Evolutionary conservation across 371 early-diverging fungal genomes (phyloP).

Genomic region (Mucor ambiguus): DNA sequence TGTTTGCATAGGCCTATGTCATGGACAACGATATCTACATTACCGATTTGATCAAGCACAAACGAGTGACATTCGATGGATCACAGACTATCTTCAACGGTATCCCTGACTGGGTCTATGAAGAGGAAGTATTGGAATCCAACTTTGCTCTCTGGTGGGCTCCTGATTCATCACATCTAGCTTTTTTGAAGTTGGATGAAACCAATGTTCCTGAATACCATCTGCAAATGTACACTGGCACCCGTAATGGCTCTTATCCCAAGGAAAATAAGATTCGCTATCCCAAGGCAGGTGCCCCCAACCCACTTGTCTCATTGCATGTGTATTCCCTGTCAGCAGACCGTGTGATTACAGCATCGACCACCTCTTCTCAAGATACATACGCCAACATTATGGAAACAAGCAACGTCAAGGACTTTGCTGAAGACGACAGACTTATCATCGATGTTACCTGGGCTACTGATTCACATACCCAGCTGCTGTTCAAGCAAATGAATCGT

Average conservation of each 20-base stretch:
- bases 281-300: conserved; percentile 88
- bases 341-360: conserved; percentile 30
- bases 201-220: conserved; percentile 77
- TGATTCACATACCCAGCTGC: conserved; percentile 56
- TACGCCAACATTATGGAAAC: conserved; percentile 16
- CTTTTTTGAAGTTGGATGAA: conserved; percentile 86
- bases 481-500: conserved; percentile 86
- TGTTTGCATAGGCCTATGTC: conserved; percentile 66
- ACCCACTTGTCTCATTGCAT: conserved; percentile 80
- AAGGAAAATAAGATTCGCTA: conserved; percentile 74
- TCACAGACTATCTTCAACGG: conserved; percentile 86
- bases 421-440: conserved; percentile 73
- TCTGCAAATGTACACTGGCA: conserved; percentile 63
- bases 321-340: conserved; percentile 47
- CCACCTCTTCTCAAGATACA: conserved; percentile 5
- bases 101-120: conserved; percentile 97
- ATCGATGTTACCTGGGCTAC: conserved; percentile 86
- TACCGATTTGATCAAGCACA: conserved; percentile 63
- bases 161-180: conserved; percentile 79
- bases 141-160: conserved; percentile 88
- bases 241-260: conserved; percentile 63
- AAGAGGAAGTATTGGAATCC: conserved; percentile 84
- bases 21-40: conserved; percentile 86
- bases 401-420: conserved; percentile 34
- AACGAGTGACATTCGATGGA: conserved; percentile 84